Evolutionary conservation across 257 asterid species (phyloP), one percentile per base, ranked within the genome.

Genomic region (Nicotiana obtusifolia): DNA sequence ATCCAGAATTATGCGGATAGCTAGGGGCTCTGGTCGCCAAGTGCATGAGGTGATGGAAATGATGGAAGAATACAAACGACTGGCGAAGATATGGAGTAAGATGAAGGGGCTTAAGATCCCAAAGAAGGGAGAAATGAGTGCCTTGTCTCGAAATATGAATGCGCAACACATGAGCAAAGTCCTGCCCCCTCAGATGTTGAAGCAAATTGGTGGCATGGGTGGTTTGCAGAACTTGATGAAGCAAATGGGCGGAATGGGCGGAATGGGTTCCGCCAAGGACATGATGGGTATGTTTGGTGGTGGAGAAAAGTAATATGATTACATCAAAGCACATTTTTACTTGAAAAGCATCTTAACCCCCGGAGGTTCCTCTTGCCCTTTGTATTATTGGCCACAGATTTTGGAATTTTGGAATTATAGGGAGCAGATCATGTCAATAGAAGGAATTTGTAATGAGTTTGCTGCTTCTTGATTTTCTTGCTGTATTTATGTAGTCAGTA

Each of bases 141-240:
- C 97, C 20, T 77, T 93, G 22, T 91, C 97, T 2, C 86, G 94
- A 81, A 96, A 93, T 82, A 90, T 92, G 97, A 94, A 94, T 7
- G 98, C 95, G 0, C 98, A 96, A 69, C 97, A 93, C 88, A 94
- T 96, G 97, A 89, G 99, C 88, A 93, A 91, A 91, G 98, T 91
- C 33, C 91, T 96, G 17, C 98, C 99, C 0, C 98, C 99, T 1
- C 95, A 93, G 87, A 93, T 96, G 98, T 85, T 96, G 81, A 96
- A 92, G 89, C 98, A 93, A 85, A 91, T 96, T 30, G 99, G 98
- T 2, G 98, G 98, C 7, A 91, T 93, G 97, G 98, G 98, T 53
- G 99, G 98, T 52, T 84, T 96, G 85, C 97, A 94, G 67, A 93
- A 73, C 90, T 84, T 96, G 91, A 94, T 96, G 99, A 96, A 94